phyloP scores from a whole-genome alignment of 148 eudicot genomes.

The Chenopodium berlandieri region DNA sequence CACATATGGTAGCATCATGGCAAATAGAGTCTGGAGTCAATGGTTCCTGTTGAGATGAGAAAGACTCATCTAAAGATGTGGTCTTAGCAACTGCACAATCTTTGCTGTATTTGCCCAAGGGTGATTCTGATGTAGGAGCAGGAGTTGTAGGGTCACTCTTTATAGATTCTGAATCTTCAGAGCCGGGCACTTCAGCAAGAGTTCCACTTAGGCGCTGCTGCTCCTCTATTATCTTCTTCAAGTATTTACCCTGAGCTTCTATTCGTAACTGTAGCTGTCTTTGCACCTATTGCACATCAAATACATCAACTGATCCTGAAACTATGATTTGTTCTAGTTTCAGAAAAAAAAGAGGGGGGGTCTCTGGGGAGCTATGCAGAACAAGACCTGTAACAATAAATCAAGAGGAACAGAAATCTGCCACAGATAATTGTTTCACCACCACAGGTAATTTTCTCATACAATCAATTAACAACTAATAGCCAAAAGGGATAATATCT shows the following conservation, averaged over 20 bases:
- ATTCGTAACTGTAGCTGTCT: constrained; percentile 65
- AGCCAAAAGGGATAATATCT: no score
- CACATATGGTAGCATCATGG: constrained; percentile 27
- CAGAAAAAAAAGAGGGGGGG: not conserved
- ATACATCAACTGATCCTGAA: not conserved
- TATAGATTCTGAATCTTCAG: constrained; percentile 20
- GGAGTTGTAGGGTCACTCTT: constrained; percentile 53
- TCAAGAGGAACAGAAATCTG: not conserved
- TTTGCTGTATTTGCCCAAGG: constrained; percentile 8
- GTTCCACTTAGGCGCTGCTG: constrained; percentile 53
- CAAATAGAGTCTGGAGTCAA: constrained; percentile 50
- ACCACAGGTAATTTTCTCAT: not conserved
- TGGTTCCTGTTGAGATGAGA: constrained; percentile 44
- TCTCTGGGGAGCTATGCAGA: not conserved
- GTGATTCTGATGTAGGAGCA: constrained; percentile 45
- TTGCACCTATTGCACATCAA: constrained; percentile 44
- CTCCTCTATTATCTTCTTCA: constrained; percentile 52
- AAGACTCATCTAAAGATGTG: constrained; percentile 35
- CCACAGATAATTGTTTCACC: not conserved
- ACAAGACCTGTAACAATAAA: not conserved
- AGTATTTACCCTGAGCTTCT: constrained; percentile 56
- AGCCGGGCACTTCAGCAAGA: constrained; percentile 41
- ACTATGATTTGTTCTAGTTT: not conserved
- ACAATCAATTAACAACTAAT: no score
- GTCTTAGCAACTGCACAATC: constrained; percentile 3